These are phyloP conservation scores for Cyberlindnera nakhonratchasimensis DNA, from an alignment of 805 yeast genomes.

Conservation along the genomic window DNA sequence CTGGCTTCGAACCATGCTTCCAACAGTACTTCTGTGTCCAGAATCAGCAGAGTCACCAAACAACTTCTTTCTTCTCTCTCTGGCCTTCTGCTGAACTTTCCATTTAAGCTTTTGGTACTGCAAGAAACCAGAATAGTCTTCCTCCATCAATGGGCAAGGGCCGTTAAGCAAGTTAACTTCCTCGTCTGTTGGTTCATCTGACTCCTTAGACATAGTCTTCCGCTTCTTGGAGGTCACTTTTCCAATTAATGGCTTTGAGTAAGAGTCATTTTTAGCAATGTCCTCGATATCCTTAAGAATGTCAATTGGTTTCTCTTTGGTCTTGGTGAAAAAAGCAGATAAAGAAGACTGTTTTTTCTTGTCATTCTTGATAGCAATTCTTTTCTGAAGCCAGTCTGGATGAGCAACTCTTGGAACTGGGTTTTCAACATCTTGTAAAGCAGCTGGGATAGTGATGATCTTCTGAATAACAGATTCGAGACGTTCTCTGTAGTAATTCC, in stretches of 20 bases:
- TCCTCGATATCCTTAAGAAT: constrained; percentile 73
- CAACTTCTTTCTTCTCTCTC: constrained; percentile 66
- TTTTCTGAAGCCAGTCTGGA: constrained; percentile 86
- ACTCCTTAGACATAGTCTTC: constrained; percentile 30
- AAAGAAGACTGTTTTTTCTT: constrained; percentile 69
- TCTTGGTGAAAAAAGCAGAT: constrained; percentile 49
- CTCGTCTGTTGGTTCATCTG: constrained; percentile 40
- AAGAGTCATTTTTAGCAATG: constrained; percentile 40
- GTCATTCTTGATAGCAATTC: constrained; percentile 58
- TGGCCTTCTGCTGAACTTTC: constrained; percentile 70
- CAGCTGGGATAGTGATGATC: constrained; percentile 96
- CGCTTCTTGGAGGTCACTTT: constrained; percentile 36
- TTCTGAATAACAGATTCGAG: constrained; percentile 91
- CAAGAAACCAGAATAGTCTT: constrained; percentile 66
- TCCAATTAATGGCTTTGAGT: constrained; percentile 31
- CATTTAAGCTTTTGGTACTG: constrained; percentile 83
- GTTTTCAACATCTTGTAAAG: constrained; percentile 77
- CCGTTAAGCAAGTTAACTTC: constrained; percentile 49
- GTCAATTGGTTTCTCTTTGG: constrained; percentile 39
- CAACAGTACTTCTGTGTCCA: constrained; percentile 57
- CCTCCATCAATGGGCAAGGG: constrained; percentile 61
- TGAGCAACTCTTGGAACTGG: constrained; percentile 95
- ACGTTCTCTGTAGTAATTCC: constrained; percentile 90
- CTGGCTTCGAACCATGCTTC: constrained; percentile 67
- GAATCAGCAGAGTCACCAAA: constrained; percentile 66